A percentile compares a stretch with the other conserved stretches of the same genome.
phyloP scores from a whole-genome alignment of 495 filamentous ascomycete species.

The Aspergillus olivimuriae region DNA sequence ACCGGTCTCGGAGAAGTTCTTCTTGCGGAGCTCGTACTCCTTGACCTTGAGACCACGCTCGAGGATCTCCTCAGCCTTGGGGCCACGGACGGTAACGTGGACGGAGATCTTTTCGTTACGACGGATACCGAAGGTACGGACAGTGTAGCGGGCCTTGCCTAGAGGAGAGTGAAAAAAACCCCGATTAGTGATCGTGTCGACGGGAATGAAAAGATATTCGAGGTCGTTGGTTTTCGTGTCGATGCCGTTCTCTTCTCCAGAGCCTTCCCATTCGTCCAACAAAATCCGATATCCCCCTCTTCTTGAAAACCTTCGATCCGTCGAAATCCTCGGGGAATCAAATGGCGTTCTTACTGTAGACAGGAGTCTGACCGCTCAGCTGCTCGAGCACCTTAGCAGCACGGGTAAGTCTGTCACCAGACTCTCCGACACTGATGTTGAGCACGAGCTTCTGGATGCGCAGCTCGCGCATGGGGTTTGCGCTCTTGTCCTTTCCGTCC shows the following conservation, averaged over 20 bases:
- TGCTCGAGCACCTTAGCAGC: slow-evolving; percentile 99
- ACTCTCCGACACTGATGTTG: slow-evolving; percentile 99
- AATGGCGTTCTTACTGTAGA: slow-evolving; percentile 71
- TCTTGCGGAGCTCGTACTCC: slow-evolving; percentile 98
- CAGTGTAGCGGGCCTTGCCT: slow-evolving; percentile 99
- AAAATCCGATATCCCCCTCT: not conserved
- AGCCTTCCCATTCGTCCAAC: not conserved
- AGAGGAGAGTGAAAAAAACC: slow-evolving; percentile 15
- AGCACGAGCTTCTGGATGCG: slow-evolving; percentile 99
- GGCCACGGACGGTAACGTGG: slow-evolving; percentile 98
- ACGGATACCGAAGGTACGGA: slow-evolving; percentile 99
- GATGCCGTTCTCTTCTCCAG: not conserved
- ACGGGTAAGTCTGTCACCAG: slow-evolving; percentile 99
- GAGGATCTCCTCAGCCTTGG: slow-evolving; percentile 99
- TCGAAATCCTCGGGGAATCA: too few relatives aligned
- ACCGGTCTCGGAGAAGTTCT: slow-evolving; percentile 98
- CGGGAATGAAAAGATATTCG: not conserved
- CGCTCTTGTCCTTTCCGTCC: slow-evolving; percentile 69
- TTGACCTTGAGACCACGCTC: slow-evolving; percentile 99
- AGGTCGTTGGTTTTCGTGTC: not conserved
- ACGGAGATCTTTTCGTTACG: slow-evolving; percentile 99
- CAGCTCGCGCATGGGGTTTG: slow-evolving; percentile 99
- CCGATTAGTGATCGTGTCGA: slow-evolving; percentile 13
- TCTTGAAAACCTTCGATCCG: not conserved
- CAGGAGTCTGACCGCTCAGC: slow-evolving; percentile 97